Conservation (phyloP, 83 land plant species). For the Diphasiastrum complanatum region DNA sequence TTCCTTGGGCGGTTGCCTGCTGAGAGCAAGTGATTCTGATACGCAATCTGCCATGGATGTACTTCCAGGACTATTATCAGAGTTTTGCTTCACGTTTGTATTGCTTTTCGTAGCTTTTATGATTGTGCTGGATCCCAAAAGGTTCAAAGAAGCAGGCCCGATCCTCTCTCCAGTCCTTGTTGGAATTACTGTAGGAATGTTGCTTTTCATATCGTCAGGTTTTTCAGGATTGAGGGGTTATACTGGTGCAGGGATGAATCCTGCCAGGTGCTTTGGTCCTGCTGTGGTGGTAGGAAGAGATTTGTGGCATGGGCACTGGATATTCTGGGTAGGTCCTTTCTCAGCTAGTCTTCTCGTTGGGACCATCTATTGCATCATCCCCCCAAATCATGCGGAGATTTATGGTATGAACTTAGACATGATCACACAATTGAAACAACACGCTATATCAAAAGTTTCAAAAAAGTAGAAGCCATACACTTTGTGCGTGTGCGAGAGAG, state of each 20-base stretch:
- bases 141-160: neutral
- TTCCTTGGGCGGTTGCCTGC: too few relatives aligned
- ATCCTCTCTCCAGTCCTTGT: neutral
- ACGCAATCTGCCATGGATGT: too few relatives aligned
- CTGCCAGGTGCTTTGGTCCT: conserved; percentile 1
- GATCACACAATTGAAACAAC: too few relatives aligned
- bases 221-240: neutral
- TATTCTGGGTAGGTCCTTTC: neutral
- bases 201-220: neutral
- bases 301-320: neutral
- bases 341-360: neutral
- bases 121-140: neutral
- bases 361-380: neutral
- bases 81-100: neutral
- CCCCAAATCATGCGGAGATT: neutral
- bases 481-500: too few relatives aligned
- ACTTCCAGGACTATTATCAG: neutral
- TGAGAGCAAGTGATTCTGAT: too few relatives aligned
- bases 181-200: neutral
- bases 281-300: neutral
- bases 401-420: too few relatives aligned
- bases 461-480: too few relatives aligned
- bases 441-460: too few relatives aligned
- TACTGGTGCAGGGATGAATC: neutral
- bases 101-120: neutral